A percentile compares a stretch with the other conserved stretches of the same genome.
Conservation (phyloP, 169 alveolate genomes). For the Plasmodium gonderi region DNA sequence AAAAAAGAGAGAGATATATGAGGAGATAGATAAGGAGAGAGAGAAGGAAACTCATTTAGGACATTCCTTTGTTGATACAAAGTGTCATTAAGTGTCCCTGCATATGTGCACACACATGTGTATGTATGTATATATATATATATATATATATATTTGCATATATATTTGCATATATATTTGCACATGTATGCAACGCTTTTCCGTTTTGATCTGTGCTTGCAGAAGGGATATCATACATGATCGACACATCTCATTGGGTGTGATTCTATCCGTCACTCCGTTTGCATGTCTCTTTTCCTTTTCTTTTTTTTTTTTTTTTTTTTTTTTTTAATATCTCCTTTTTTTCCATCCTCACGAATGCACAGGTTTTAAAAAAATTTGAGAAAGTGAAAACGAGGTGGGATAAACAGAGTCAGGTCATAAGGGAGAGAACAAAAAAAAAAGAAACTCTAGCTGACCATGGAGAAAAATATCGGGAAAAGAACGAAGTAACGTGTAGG, state of each 20-base stretch:
- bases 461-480: conserved; percentile 49
- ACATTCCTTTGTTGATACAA: too few relatives aligned
- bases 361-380: conserved; percentile 26
- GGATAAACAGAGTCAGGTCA: conserved; percentile 18
- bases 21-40: neutral
- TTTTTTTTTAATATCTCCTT: too few relatives aligned
- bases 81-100: too few relatives aligned
- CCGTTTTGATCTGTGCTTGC: neutral
- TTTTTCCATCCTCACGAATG: neutral
- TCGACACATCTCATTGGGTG: too few relatives aligned
- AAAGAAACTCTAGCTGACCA: conserved; percentile 62
- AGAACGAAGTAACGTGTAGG: conserved; percentile 23
- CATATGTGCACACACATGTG: too few relatives aligned
- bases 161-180: neutral
- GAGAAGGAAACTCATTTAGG: too few relatives aligned
- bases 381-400: conserved; percentile 30
- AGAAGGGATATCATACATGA: too few relatives aligned
- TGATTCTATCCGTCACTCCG: too few relatives aligned
- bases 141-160: too few relatives aligned
- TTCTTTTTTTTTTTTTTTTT: too few relatives aligned
- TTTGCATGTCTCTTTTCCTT: too few relatives aligned
- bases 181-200: neutral
- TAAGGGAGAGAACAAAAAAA: conserved; percentile 46
- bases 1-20: neutral
- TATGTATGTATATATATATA: too few relatives aligned